Conservation (phyloP, 2,329 filamentous ascomycete genomes). For the Cryphonectria naterciae region DNA sequence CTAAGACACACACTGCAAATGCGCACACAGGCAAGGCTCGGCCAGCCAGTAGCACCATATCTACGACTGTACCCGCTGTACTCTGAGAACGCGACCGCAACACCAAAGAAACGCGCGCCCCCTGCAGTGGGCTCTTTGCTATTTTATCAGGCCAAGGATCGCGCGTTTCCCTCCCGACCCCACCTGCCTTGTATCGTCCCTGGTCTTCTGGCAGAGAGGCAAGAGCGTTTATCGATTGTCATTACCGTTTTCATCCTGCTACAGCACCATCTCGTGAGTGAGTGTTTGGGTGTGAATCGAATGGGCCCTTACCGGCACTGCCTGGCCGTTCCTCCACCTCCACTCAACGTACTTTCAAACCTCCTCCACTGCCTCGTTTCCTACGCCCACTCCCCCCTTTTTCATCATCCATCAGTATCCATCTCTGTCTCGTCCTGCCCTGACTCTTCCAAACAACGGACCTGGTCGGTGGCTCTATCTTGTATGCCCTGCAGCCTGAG, state of each 20-base stretch:
- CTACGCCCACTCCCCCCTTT: neutral
- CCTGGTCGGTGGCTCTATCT: neutral
- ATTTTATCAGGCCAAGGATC: constrained; percentile 16
- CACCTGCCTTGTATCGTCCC: constrained; percentile 18
- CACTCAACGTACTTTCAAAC: neutral
- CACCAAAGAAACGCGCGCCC: constrained; percentile 24
- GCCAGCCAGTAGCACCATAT: neutral
- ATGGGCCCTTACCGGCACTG: neutral
- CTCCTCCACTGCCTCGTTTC: neutral
- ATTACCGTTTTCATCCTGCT: neutral
- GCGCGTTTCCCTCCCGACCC: constrained; percentile 23
- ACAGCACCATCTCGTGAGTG: neutral
- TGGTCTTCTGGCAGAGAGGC: constrained; percentile 11
- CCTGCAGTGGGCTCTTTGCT: neutral
- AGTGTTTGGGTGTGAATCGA: neutral
- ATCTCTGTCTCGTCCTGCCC: neutral
- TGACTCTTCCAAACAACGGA: neutral
- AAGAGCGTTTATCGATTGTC: neutral
- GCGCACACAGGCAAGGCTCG: neutral
- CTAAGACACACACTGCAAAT: constrained; percentile 6
- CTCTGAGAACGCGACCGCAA: constrained; percentile 24
- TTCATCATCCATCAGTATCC: neutral
- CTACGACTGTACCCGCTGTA: no score
- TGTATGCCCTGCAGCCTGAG: neutral
- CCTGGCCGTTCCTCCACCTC: neutral